Conservation (phyloP, 176 grass and related monocot genomes). For the Saccharum officinarum region DNA sequence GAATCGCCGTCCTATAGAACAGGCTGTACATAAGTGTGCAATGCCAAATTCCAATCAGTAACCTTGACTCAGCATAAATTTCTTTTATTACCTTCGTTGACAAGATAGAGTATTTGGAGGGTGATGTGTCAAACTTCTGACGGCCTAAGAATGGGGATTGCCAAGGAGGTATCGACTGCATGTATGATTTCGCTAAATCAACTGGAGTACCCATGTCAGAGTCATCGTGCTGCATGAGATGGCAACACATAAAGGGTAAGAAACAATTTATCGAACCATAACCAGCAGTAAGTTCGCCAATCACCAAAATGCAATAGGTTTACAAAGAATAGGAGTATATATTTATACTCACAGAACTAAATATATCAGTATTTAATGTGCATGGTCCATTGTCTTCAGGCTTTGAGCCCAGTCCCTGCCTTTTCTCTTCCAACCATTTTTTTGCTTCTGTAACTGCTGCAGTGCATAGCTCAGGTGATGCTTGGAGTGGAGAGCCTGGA, state of each 20-base stretch:
- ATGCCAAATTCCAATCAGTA: background rate
- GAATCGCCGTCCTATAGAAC: too few relatives aligned
- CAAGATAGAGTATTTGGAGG: slow-evolving; percentile 33
- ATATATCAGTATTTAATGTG: slow-evolving; percentile 62
- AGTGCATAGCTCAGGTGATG: slow-evolving; percentile 58
- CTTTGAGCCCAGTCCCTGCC: slow-evolving; percentile 46
- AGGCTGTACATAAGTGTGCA: background rate
- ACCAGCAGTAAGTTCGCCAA: slow-evolving; percentile 18
- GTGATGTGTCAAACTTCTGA: slow-evolving; percentile 51
- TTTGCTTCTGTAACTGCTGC: slow-evolving; percentile 85
- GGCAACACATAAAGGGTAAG: slow-evolving; percentile 33
- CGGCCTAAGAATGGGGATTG: slow-evolving; percentile 69
- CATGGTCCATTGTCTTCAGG: slow-evolving; percentile 51
- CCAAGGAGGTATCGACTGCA: slow-evolving; percentile 88
- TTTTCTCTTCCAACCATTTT: slow-evolving; percentile 97
- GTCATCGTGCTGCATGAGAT: slow-evolving; percentile 56
- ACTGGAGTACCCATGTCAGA: slow-evolving; percentile 66
- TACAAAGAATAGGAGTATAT: slow-evolving; percentile 17
- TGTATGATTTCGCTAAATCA: slow-evolving; percentile 93
- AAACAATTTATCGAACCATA: slow-evolving; percentile 19
- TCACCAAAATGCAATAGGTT: slow-evolving; percentile 26
- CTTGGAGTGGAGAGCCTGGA: slow-evolving; percentile 53
- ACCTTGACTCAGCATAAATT: slow-evolving; percentile 13
- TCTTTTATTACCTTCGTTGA: slow-evolving; percentile 60
- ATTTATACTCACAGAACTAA: slow-evolving; percentile 68